Evolutionary conservation across 371 early-diverging fungal species (phyloP).

Genomic region (Nematocida ausubeli): DNA sequence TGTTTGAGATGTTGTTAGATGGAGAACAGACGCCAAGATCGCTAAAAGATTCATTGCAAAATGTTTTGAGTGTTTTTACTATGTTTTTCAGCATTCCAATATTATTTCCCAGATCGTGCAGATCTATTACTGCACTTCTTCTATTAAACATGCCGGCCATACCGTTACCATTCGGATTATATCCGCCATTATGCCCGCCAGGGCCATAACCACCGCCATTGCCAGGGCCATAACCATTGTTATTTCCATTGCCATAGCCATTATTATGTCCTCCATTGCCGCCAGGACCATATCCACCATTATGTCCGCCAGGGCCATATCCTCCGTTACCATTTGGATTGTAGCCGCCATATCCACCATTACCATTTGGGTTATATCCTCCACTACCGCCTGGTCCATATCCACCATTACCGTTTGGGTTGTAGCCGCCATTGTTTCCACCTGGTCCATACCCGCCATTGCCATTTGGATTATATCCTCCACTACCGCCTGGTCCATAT

Average conservation of each 20-base stretch:
- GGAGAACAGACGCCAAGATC: constrained; percentile 15
- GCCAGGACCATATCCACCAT: neutral
- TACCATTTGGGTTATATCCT: neutral
- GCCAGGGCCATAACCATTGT: neutral
- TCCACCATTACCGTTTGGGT: neutral
- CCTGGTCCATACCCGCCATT: constrained; percentile 1
- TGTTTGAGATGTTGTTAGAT: neutral
- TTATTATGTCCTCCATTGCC: neutral
- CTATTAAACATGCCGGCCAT: neutral
- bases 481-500: neutral
- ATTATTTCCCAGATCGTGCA: constrained; percentile 35
- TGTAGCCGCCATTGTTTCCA: neutral
- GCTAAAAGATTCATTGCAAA: constrained; percentile 30
- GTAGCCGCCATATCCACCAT: neutral
- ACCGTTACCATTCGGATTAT: neutral
- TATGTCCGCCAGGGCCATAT: neutral
- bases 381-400: neutral
- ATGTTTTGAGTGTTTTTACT: constrained; percentile 13
- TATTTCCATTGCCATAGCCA: neutral
- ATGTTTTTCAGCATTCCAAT: constrained; percentile 30
- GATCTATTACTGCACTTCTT: neutral
- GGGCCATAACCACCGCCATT: neutral
- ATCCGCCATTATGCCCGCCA: neutral
- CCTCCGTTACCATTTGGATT: neutral
- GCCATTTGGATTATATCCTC: neutral